Evolutionary conservation across 1,284 basidiomycete species (phyloP), one percentile per base, ranked within the genome.

Genomic region (Limonomyces culmigenus): DNA sequence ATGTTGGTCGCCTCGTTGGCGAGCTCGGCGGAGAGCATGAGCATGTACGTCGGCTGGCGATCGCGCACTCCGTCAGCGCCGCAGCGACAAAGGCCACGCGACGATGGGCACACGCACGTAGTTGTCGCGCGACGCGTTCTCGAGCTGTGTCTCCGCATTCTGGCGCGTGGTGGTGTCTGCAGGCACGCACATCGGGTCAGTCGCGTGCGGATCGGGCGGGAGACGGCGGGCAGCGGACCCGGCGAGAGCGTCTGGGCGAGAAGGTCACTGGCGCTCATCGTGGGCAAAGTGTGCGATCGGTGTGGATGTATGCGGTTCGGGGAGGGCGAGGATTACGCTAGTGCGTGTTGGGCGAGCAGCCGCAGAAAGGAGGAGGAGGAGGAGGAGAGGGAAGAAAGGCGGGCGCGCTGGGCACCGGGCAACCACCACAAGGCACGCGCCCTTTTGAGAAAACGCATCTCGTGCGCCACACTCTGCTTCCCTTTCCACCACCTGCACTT

Each of bases 161-260:
- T 86, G 74, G 70, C 91, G 87, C 64, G 79, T 81, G 55, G 62
- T 68, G 44, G 78, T 70, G 65, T 89, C 83, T 89, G 50, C 34
- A 36, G 33, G 43, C 42, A 32, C 8, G n/a, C 38, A 35, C 32
- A 41, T 51, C 76, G 48, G 52, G 89, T 87, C 84, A 41, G 84
- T 64, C 41, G 86, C 89, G 52, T 93, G 75, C 48, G 88, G 81
- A 65, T 89, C 87, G 50, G 77, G 72, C 52, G 92, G 76, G 44
- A 92, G 74, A 57, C 85, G 76, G 44, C 74, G 79, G 47, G 84
- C 85, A n/a, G 52, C 76, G 48, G 52, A 89, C 87, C 84, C 41
- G 84, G 65, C 41, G 86, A 89, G 52, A 95, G 75, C 48, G 88
- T 81, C 65, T 89, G 88, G 50, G 77, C 72, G 52, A 93, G 76